Base-by-base conservation (phyloP, 2,329 filamentous ascomycete genomes). In the Sphaerostilbella broomeana region DNA sequence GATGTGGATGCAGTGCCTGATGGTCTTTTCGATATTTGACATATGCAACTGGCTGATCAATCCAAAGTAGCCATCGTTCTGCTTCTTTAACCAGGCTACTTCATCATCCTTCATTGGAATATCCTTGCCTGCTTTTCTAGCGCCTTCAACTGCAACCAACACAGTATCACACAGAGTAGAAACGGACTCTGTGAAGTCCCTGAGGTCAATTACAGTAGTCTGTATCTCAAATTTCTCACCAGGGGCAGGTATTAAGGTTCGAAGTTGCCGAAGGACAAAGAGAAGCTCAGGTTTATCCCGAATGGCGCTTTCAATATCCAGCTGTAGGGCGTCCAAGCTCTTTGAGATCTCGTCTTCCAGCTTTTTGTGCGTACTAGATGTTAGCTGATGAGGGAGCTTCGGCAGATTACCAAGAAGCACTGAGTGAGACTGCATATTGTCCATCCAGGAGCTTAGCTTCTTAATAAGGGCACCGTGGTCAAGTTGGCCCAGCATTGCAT, bases 111-210 rank as follows among this genome's bases (percentile, higher is more conserved):
- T 62, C 4, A 46, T 51, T 1, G 50, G 53, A 28, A 61, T 52
- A 3, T 67, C 65, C 9, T 66, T 60, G 7, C 77, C 63, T 3
- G 70, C 63, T 44, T 75, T 75, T 42, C 77, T 75, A 31, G 84
- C 72, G 47, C 81, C 77, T 58, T 95, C 87, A 33, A 94, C 72
- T 1, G 84, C 81, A 24, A 90, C 83, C 2, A 95, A 77, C 19
- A 90, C 75, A 35, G 77, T 76, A 59, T 94, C 85, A 32, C 82
- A 75, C n/a, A 84, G 67, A 1, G 62, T 73, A 25, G 85, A 74
- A 2, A 87, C 60, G 4, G 70, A 65, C 11, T 70, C 62, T 28
- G 79, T 74, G 30, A 88, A 73, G 1, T 62, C 56, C 13, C 70
- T 47, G 12, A 67, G 43, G 13, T 57, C 50, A 17, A 50, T 41